Evolutionary conservation across 768 basidiomycete species (phyloP).

Genomic region (Lactarius sanguifluus): DNA sequence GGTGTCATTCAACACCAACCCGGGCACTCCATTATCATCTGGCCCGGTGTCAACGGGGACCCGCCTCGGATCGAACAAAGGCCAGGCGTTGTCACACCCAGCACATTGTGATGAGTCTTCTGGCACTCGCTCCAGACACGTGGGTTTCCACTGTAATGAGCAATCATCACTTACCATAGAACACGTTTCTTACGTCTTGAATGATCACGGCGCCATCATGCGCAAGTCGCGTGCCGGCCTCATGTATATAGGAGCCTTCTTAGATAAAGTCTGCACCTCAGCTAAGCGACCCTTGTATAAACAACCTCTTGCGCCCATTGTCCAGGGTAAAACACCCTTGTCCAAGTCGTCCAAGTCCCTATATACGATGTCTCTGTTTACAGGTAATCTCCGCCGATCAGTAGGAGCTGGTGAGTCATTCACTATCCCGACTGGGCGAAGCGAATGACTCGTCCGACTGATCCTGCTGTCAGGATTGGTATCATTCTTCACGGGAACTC

Average conservation of each 20-base stretch:
- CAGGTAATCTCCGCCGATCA: conserved; percentile 28
- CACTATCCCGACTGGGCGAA: neutral
- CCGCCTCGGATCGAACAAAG: conserved; percentile 63
- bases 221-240: conserved; percentile 24
- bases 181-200: conserved; percentile 24
- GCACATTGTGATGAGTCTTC: conserved; percentile 16
- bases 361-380: conserved; percentile 26
- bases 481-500: conserved; percentile 20
- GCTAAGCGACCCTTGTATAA: neutral
- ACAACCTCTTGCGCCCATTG: conserved; percentile 12
- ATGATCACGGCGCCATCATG: conserved; percentile 17
- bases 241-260: conserved; percentile 12
- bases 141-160: conserved; percentile 3
- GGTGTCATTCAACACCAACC: conserved; percentile 51
- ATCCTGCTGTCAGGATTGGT: conserved; percentile 8
- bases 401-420: conserved; percentile 24
- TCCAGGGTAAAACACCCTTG: neutral
- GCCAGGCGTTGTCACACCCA: conserved; percentile 39
- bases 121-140: conserved; percentile 1
- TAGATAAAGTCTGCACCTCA: conserved; percentile 14
- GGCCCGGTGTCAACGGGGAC: conserved; percentile 60
- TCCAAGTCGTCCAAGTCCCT: neutral
- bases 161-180: conserved; percentile 26
- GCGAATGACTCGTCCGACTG: neutral
- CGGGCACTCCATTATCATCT: conserved; percentile 66